A percentile compares a stretch with the other conserved stretches of the same genome.
Evolutionary conservation across 2,329 filamentous ascomycete species (phyloP).

Genomic region (Myriosclerotinia scirpicola): DNA sequence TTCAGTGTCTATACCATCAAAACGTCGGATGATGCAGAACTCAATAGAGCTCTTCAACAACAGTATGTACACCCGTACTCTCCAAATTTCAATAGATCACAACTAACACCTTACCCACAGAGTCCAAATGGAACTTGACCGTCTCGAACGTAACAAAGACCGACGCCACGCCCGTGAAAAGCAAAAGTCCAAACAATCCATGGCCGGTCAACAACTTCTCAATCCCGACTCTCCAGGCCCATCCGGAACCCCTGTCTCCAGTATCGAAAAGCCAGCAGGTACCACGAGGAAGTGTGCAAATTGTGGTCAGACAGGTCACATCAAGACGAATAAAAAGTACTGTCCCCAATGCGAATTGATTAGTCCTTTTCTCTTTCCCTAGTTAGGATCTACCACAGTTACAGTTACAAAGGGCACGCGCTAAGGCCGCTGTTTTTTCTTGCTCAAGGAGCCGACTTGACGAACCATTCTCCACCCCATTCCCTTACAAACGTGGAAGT

Average conservation of each 20-base stretch:
- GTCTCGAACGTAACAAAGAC: constrained; percentile 88
- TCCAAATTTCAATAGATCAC: not conserved
- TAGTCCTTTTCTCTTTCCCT: constrained; percentile 21
- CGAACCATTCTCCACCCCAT: not conserved
- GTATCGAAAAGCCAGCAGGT: constrained; percentile 55
- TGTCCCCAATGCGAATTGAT: constrained; percentile 27
- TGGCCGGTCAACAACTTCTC: constrained; percentile 28
- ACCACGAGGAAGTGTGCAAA: constrained; percentile 95
- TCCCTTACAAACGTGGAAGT: not conserved
- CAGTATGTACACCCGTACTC: constrained; percentile 46
- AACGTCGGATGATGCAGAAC: constrained; percentile 65
- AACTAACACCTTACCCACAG: constrained; percentile 43
- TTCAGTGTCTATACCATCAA: constrained; percentile 57
- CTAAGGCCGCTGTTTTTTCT: constrained; percentile 20
- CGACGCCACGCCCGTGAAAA: constrained; percentile 87
- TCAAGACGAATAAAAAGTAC: constrained; percentile 99
- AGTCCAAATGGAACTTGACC: constrained; percentile 72
- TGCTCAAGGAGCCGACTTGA: constrained; percentile 23
- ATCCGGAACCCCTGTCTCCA: constrained; percentile 44
- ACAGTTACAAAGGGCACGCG: not conserved
- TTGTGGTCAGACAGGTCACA: constrained; percentile 94
- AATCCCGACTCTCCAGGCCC: constrained; percentile 46
- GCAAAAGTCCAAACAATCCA: constrained; percentile 62
- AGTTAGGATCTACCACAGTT: constrained; percentile 11
- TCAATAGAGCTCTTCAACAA: constrained; percentile 60